Evolutionary conservation across 768 basidiomycete species (phyloP), one percentile per base, ranked within the genome.

Genomic region (Clitopilus hobsonii): DNA sequence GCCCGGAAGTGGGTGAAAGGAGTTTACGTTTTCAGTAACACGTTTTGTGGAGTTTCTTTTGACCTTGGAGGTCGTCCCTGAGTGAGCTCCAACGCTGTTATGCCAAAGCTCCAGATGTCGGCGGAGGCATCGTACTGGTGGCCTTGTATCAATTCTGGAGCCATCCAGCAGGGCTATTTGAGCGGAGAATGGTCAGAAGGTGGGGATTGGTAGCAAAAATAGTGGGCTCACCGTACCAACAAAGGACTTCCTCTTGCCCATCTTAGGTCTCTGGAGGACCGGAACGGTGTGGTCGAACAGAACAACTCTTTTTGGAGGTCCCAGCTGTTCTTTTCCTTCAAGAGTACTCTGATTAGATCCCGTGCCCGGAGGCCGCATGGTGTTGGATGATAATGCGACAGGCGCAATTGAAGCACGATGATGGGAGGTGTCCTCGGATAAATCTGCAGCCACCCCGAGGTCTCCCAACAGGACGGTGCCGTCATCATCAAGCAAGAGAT

Each of bases 41-140:
- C 88, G 51, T 76, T 74, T 53, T 88, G 82, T 1, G 92, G 81
- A 6, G 86, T 77, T 62, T 90, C 87, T 58, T 86, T 80, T 14
- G 88, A 89, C 55, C 85, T 75, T n/a, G 95, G 95, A 1, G 94
- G 91, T 5, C 87, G 83, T 0, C 95, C 95, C 63, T 91, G 86
- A 0, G 91, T 80, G 27, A 98, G 76, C 67, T 97, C 95, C 47
- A 97, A 72, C 14, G 94, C 89, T n/a, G 94, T 96, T 56, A 98
- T 94, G 11, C 92, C 95, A 67, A 97, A 90, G 55, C 91, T 94
- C 94, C 94, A 98, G 55, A 98, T 94, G 65, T 98, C 95, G 18
- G 92, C 92, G 59, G 86, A 82, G 11, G 85, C 80, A 65, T 95
- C 93, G 67, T 95, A 96, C 54, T 83, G 82, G 60, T 81, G 81